phyloP scores from a whole-genome alignment of 2,329 filamentous ascomycete genomes.

The Penicillium frequentans region DNA sequence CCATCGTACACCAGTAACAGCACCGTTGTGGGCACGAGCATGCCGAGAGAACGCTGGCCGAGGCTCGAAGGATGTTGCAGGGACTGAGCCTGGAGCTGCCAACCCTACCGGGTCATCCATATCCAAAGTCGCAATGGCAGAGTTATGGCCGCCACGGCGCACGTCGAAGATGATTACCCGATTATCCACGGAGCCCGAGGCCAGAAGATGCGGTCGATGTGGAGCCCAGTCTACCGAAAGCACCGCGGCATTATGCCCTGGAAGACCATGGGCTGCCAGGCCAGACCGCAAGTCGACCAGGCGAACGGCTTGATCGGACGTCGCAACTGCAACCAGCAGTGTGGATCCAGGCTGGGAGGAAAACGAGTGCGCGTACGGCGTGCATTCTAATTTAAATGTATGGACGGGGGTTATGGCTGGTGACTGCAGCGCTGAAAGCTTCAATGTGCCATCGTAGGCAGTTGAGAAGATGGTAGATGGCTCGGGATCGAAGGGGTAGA shows the following conservation, averaged over 20 bases:
- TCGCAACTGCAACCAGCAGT: constrained; percentile 83
- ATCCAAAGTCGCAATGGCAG: constrained; percentile 74
- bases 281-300: constrained; percentile 85
- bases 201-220: constrained; percentile 73
- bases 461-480: constrained; percentile 49
- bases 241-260: constrained; percentile 66
- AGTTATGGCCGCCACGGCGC: constrained; percentile 65
- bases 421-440: constrained; percentile 43
- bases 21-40: constrained; percentile 69
- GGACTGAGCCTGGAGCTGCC: constrained; percentile 38
- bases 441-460: constrained; percentile 47
- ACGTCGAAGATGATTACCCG: constrained; percentile 85
- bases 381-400: constrained; percentile 48
- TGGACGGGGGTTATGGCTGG: constrained; percentile 44
- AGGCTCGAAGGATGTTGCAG: constrained; percentile 25
- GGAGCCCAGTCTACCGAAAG: constrained; percentile 80
- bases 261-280: constrained; percentile 68
- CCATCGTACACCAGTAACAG: constrained; percentile 84
- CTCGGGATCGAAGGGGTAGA: constrained; percentile 50
- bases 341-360: constrained; percentile 65
- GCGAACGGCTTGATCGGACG: constrained; percentile 79
- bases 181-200: constrained; percentile 82
- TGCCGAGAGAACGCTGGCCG: constrained; percentile 46
- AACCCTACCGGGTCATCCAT: constrained; percentile 79
- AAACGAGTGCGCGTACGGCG: constrained; percentile 64